Evolutionary conservation across 331 rosid genomes (phyloP).

Genomic region (Rhamnella rubrinervis): DNA sequence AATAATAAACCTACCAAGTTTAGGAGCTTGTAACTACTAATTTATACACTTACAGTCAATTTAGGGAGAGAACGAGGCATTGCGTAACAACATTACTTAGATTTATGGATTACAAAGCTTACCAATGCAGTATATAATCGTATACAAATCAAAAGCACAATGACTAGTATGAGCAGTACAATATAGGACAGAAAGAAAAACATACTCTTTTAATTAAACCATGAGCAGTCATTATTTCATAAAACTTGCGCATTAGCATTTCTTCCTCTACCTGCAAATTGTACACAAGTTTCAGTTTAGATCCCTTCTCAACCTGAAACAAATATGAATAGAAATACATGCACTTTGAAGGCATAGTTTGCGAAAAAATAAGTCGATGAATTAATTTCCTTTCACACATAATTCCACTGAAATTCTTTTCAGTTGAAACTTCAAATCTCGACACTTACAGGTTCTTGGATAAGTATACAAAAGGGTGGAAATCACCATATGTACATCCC

Average conservation of each 20-base stretch:
- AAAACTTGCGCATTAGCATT: constrained; percentile 55
- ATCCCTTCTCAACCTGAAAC: background rate
- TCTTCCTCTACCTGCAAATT: constrained; percentile 54
- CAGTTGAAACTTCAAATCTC: no score
- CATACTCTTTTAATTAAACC: constrained; percentile 41
- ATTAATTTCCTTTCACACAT: background rate
- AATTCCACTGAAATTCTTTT: no score
- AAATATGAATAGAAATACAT: background rate
- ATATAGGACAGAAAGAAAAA: background rate
- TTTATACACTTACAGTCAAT: no score
- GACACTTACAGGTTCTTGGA: no score
- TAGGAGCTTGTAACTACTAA: no score
- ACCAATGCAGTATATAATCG: background rate
- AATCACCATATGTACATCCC: no score
- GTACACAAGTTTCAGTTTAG: background rate
- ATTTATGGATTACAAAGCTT: no score
- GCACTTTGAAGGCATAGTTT: background rate
- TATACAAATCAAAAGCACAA: background rate
- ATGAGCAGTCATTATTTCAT: constrained; percentile 44
- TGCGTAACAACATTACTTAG: no score
- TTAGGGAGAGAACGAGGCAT: no score
- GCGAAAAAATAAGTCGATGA: background rate
- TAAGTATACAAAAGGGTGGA: no score
- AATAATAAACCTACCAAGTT: background rate
- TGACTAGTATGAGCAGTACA: background rate